Conservation (phyloP, 352 stramenopile genomes). For the Phytophthora europaea region DNA sequence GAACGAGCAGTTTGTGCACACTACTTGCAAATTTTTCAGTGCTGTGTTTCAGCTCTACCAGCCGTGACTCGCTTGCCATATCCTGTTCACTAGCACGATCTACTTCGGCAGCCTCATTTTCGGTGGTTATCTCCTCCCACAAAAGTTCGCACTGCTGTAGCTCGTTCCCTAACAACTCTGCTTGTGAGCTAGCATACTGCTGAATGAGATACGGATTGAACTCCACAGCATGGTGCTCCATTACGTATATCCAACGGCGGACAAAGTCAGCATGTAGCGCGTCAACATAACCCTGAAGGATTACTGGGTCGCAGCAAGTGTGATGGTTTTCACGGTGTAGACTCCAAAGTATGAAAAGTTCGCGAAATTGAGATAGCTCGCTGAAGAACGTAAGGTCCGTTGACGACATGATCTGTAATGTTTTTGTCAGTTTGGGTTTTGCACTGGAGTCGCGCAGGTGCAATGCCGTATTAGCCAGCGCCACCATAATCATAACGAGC, state of each 20-base stretch:
- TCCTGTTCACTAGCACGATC: conserved; percentile 39
- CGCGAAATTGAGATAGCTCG: conserved; percentile 61
- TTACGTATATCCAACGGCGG: conserved; percentile 52
- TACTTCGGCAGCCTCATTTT: conserved; percentile 44
- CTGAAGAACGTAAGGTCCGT: conserved; percentile 77
- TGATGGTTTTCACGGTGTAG: conserved; percentile 63
- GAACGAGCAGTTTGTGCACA: conserved; percentile 75
- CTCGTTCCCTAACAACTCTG: conserved; percentile 61
- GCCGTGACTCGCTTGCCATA: conserved; percentile 47
- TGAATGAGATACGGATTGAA: conserved; percentile 83
- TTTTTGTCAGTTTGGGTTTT: conserved; percentile 62
- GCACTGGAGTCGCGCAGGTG: conserved; percentile 39
- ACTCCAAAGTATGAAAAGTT: conserved; percentile 72
- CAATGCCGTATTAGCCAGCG: conserved; percentile 54
- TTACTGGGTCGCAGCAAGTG: conserved; percentile 48
- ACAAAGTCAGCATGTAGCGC: conserved; percentile 54
- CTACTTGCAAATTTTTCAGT: conserved; percentile 83
- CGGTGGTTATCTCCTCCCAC: conserved; percentile 67
- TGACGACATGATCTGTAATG: conserved; percentile 81
- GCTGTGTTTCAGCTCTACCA: conserved; percentile 74
- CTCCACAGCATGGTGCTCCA: conserved; percentile 54
- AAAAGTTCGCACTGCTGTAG: conserved; percentile 57
- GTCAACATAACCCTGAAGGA: conserved; percentile 34
- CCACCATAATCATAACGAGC: conserved; percentile 66
- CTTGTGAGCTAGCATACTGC: conserved; percentile 58